A percentile compares a stretch with the other conserved stretches of the same genome.
Evolutionary conservation across 371 early-diverging fungal species (phyloP).

Genomic region (Catenaria anguillulae): DNA sequence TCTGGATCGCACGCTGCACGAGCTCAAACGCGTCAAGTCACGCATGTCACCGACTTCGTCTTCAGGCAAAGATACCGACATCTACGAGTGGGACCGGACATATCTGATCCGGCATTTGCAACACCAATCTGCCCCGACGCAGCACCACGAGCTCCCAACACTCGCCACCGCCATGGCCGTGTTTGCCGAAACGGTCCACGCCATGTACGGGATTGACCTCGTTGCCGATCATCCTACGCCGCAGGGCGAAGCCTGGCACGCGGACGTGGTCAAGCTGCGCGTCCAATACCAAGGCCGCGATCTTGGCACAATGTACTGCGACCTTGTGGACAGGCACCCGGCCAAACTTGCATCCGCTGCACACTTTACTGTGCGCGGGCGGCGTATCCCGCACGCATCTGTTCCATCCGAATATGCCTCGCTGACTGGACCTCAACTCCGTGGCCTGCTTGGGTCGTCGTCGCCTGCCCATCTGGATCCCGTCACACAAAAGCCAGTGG

Average conservation of each 20-base stretch:
- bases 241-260: constrained; percentile 64
- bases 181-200: constrained; percentile 58
- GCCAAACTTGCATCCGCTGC: constrained; percentile 75
- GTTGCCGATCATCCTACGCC: constrained; percentile 23
- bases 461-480: constrained; percentile 22
- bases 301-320: constrained; percentile 86
- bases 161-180: constrained; percentile 79
- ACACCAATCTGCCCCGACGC: constrained; percentile 12
- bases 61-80: constrained; percentile 7
- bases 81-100: constrained; percentile 74
- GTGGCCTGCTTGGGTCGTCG: neutral
- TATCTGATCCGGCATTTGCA: constrained; percentile 36
- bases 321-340: constrained; percentile 50
- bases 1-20: neutral
- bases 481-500: constrained; percentile 51
- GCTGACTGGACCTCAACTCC: constrained; percentile 12
- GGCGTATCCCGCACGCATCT: neutral
- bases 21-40: neutral
- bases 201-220: constrained; percentile 66
- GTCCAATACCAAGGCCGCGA: constrained; percentile 73
- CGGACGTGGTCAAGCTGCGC: constrained; percentile 68
- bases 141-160: constrained; percentile 49
- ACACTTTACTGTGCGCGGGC: constrained; percentile 73
- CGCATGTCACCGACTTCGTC: too few species aligned
- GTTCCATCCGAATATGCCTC: neutral